phyloP scores from a whole-genome alignment of 148 eudicot genomes.

The Persicaria maculosa region DNA sequence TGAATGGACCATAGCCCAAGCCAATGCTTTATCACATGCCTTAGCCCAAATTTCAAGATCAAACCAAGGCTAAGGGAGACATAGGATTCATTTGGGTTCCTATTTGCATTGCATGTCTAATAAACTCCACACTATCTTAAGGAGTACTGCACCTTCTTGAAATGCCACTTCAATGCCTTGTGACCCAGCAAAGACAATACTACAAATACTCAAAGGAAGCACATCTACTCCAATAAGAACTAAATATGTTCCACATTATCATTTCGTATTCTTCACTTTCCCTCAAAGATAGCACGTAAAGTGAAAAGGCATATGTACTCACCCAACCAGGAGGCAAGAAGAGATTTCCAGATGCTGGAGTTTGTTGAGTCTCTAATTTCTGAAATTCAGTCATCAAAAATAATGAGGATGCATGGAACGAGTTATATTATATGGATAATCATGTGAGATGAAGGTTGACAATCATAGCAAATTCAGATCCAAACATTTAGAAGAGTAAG shows the following conservation, averaged over 20 bases:
- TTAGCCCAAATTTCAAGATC: not conserved
- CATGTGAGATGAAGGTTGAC: not conserved
- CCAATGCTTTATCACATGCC: not conserved
- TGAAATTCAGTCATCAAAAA: slow-evolving; percentile 24
- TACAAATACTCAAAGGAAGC: not conserved
- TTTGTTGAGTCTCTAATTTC: slow-evolving; percentile 40
- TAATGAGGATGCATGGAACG: not conserved
- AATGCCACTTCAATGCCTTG: not conserved
- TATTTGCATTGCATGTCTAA: not conserved
- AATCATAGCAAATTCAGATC: not conserved
- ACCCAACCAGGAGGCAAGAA: slow-evolving; percentile 84
- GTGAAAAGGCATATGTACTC: slow-evolving; percentile 22
- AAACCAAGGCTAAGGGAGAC: not conserved
- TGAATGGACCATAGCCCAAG: not conserved
- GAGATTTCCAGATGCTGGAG: slow-evolving; percentile 25
- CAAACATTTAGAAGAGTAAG: not conserved
- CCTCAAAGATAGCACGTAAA: not conserved
- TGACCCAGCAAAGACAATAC: not conserved
- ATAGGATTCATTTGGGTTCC: not conserved
- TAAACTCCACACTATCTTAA: not conserved
- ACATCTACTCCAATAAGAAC: not conserved
- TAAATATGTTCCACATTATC: not conserved
- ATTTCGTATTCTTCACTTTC: not conserved
- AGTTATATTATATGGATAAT: not conserved
- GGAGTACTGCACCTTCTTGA: not conserved